Evolutionary conservation across 2,329 filamentous ascomycete species (phyloP).

Genomic region (Lecanoromycetidae sp.): DNA sequence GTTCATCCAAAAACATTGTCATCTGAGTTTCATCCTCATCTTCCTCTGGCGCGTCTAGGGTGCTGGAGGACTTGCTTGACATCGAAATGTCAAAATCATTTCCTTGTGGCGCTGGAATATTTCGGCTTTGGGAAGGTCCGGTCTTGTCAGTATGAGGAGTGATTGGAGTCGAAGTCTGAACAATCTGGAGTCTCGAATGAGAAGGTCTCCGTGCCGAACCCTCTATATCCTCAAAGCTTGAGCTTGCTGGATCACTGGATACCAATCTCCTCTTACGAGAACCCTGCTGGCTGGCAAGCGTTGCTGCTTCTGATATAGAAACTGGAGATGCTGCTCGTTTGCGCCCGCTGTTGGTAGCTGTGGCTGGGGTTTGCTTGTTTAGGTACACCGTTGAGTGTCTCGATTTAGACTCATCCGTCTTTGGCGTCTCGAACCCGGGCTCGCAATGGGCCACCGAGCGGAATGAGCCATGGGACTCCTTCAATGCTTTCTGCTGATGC

Average conservation of each 20-base stretch:
- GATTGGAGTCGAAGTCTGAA: slow-evolving; percentile 19
- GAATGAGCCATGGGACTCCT: slow-evolving; percentile 36
- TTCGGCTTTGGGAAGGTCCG: not conserved
- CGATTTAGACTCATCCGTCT: slow-evolving; percentile 9
- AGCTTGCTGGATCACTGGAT: slow-evolving; percentile 2
- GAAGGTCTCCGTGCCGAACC: slow-evolving; percentile 7
- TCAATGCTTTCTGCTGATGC: slow-evolving; percentile 33
- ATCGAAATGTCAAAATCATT: not conserved
- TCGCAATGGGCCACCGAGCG: slow-evolving; percentile 24
- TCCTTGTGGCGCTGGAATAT: not conserved
- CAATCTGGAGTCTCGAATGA: slow-evolving; percentile 17
- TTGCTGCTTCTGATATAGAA: slow-evolving; percentile 41
- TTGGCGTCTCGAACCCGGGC: slow-evolving; percentile 12
- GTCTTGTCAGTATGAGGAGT: slow-evolving; percentile 15
- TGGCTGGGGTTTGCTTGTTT: slow-evolving; percentile 17
- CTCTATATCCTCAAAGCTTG: slow-evolving; percentile 9
- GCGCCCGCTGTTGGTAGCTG: slow-evolving; percentile 22
- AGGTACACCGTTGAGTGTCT: slow-evolving; percentile 15
- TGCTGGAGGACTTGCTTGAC: slow-evolving; percentile 6
- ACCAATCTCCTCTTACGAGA: slow-evolving; percentile 21
- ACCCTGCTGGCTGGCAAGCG: slow-evolving; percentile 29
- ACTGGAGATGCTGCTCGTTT: slow-evolving; percentile 42
- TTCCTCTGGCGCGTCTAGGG: slow-evolving; percentile 2
- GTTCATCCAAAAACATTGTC: too few relatives aligned
- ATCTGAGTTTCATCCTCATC: slow-evolving; percentile 10